These are phyloP conservation scores for Dimargaris verticillata DNA, from an alignment of 192 early-diverging fungal species.

Conservation along the genomic window DNA sequence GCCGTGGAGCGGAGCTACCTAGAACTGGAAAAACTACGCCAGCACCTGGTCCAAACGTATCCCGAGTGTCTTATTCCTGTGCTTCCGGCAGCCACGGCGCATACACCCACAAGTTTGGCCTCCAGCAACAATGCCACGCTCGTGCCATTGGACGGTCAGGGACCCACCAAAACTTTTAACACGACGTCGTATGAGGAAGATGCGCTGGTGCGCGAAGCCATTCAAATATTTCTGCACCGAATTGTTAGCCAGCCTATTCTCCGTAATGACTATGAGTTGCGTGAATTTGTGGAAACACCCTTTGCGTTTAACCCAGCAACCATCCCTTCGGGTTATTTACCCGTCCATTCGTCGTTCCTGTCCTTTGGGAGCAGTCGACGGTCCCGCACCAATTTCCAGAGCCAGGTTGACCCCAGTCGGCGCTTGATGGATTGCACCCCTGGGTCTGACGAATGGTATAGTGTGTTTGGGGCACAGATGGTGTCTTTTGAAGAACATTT, in stretches of 20 bases:
- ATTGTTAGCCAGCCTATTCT: slow-evolving; percentile 26
- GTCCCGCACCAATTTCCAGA: slow-evolving; percentile 12
- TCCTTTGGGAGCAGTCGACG: slow-evolving; percentile 24
- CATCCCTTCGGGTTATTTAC: slow-evolving; percentile 15
- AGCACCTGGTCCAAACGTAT: slow-evolving; percentile 29
- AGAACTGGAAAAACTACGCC: slow-evolving; percentile 28
- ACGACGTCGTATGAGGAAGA: slow-evolving; percentile 30
- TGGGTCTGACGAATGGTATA: slow-evolving; percentile 19
- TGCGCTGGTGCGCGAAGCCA: slow-evolving; percentile 22
- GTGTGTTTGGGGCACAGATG: slow-evolving; percentile 20
- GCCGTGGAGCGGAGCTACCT: slow-evolving; percentile 25
- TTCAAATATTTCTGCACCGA: slow-evolving; percentile 29
- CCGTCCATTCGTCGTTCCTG: slow-evolving; percentile 9
- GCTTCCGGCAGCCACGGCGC: slow-evolving; percentile 21
- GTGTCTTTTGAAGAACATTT: slow-evolving; percentile 5
- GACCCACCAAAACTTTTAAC: slow-evolving; percentile 14
- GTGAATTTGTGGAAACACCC: slow-evolving; percentile 33
- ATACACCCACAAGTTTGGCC: not conserved
- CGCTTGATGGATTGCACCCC: slow-evolving; percentile 22
- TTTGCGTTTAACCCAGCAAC: slow-evolving; percentile 19
- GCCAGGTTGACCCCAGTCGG: slow-evolving; percentile 15
- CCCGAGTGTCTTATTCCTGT: slow-evolving; percentile 31
- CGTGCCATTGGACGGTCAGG: not conserved
- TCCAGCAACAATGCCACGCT: not conserved
- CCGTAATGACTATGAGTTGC: slow-evolving; percentile 32